A percentile compares a stretch with the other conserved stretches of the same genome.
phyloP scores from a whole-genome alignment of 2,329 filamentous ascomycete genomes.

The Pestalotiopsis sp. region DNA sequence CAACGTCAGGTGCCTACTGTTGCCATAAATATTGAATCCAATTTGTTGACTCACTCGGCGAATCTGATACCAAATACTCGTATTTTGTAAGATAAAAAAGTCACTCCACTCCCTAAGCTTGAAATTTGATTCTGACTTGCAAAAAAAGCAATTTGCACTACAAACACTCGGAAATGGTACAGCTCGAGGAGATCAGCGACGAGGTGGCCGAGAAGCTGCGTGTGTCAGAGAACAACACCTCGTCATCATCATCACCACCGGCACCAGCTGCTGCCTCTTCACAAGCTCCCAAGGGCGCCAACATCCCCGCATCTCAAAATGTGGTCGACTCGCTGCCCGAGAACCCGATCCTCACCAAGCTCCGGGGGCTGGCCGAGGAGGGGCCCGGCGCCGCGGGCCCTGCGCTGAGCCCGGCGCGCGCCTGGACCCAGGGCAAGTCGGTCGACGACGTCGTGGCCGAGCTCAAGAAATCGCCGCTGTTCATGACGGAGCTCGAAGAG shows the following conservation, averaged over 20 bases:
- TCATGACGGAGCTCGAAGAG: conserved; percentile 92
- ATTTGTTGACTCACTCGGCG: no score
- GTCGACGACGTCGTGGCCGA: conserved; percentile 57
- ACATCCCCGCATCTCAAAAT: background rate
- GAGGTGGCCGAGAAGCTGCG: conserved; percentile 34
- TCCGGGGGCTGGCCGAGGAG: background rate
- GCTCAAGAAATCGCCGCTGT: conserved; percentile 70
- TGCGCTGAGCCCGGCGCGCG: conserved; percentile 46
- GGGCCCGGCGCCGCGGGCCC: conserved; percentile 30
- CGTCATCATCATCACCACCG: conserved; percentile 7
- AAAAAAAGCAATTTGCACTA: background rate
- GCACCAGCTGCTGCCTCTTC: background rate
- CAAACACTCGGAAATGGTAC: conserved; percentile 23
- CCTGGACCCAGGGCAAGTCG: conserved; percentile 43
- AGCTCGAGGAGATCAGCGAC: conserved; percentile 43
- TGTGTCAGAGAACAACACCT: conserved; percentile 28
- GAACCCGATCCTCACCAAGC: conserved; percentile 3
- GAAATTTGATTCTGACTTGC: background rate
- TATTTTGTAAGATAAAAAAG: background rate
- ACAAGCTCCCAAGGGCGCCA: background rate
- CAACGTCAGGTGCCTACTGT: no score
- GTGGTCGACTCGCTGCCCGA: background rate
- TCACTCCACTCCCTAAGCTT: background rate
- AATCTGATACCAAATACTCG: no score
- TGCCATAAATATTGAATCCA: no score